These are phyloP conservation scores for Bjerkandera adusta DNA, from an alignment of 1,284 basidiomycete species.

Conservation along the genomic window DNA sequence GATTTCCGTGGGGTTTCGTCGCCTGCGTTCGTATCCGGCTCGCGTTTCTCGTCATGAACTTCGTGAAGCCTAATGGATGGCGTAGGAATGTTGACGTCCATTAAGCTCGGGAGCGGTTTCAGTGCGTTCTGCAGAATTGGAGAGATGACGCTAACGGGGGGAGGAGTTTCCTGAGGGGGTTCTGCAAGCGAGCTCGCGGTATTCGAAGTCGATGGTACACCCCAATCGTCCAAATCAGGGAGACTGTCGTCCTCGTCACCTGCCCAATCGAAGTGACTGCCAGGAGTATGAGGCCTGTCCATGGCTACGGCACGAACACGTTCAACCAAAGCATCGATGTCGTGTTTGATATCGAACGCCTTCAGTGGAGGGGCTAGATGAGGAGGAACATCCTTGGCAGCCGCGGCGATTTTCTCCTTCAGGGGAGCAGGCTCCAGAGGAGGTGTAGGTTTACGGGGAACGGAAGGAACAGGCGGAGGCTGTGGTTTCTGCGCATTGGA, in stretches of 20 bases:
- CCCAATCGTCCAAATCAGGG: constrained; percentile 83
- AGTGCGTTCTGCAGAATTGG: constrained; percentile 67
- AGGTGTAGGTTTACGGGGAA: constrained; percentile 24
- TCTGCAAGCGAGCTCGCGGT: constrained; percentile 15
- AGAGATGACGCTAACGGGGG: constrained; percentile 50
- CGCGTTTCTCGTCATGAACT: not conserved
- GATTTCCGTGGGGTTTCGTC: constrained; percentile 9
- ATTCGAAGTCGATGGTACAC: constrained; percentile 45
- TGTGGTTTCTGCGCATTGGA: constrained; percentile 21
- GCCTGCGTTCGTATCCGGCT: not conserved
- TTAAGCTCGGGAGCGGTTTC: constrained; percentile 56
- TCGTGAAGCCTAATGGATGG: constrained; percentile 15
- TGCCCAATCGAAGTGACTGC: constrained; percentile 82
- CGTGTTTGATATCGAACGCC: constrained; percentile 48
- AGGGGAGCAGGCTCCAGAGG: constrained; percentile 22
- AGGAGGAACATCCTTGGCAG: constrained; percentile 56
- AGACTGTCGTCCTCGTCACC: constrained; percentile 79
- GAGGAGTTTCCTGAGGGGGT: constrained; percentile 20
- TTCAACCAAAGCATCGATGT: constrained; percentile 71
- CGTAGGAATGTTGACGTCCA: constrained; percentile 14
- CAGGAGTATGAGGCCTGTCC: constrained; percentile 68
- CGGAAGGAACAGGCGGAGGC: constrained; percentile 10
- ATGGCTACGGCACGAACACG: constrained; percentile 68
- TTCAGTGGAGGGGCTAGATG: constrained; percentile 41
- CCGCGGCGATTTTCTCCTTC: constrained; percentile 19